A percentile compares a stretch with the other conserved stretches of the same genome.
These are phyloP conservation scores for Penicillium tannophilum DNA, from an alignment of 495 filamentous ascomycete species.

Conservation along the genomic window DNA sequence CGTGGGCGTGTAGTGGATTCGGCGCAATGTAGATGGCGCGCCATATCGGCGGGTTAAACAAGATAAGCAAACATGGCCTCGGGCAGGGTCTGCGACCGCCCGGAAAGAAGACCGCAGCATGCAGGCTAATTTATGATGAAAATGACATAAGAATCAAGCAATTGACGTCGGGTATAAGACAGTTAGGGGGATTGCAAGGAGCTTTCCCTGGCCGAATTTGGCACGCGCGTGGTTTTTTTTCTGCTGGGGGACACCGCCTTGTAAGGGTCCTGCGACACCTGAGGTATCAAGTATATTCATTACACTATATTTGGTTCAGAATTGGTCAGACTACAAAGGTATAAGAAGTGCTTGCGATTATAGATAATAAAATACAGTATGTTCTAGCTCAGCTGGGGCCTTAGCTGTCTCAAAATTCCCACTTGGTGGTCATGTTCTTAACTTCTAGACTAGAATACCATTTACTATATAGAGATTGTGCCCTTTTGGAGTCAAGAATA, in stretches of 20 bases:
- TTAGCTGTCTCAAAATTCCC: too few species aligned
- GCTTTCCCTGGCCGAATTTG: neutral
- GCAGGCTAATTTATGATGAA: slow-evolving; percentile 18
- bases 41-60: slow-evolving; percentile 35
- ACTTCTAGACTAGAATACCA: too few species aligned
- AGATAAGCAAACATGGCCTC: slow-evolving; percentile 41
- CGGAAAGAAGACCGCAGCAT: slow-evolving; percentile 47
- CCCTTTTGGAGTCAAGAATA: too few species aligned
- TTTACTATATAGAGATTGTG: too few species aligned
- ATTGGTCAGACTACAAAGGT: neutral
- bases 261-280: neutral
- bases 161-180: slow-evolving; percentile 3
- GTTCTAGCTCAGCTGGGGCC: too few species aligned
- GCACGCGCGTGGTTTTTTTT: slow-evolving; percentile 26
- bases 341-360: neutral
- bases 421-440: too few species aligned
- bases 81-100: slow-evolving; percentile 44
- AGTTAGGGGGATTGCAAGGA: neutral
- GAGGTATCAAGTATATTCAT: neutral
- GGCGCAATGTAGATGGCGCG: slow-evolving; percentile 28
- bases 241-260: slow-evolving; percentile 25
- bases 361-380: too few species aligned
- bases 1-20: slow-evolving; percentile 29
- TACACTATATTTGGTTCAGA: too few species aligned
- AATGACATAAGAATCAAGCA: slow-evolving; percentile 3